Conservation (phyloP, 805 yeast species). For the Ogataea chonburiensis region DNA sequence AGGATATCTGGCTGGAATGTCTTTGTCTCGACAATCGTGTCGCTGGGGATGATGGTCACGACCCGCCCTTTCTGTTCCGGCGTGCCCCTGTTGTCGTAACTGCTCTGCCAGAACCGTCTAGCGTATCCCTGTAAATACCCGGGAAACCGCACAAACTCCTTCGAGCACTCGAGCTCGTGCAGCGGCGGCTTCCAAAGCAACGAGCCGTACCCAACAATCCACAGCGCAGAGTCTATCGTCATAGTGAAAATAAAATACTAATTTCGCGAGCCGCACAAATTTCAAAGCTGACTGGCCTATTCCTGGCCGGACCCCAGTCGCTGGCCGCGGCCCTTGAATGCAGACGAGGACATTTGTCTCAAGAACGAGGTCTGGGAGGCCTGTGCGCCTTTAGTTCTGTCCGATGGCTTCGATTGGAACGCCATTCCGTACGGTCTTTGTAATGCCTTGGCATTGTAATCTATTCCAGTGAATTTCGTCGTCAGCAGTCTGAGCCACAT, state of each 20-base stretch:
- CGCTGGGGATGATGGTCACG: conserved; percentile 69
- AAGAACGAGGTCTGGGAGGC: conserved; percentile 15
- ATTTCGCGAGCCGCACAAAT: conserved; percentile 1
- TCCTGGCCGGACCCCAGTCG: conserved; percentile 33
- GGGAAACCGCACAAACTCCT: conserved; percentile 40
- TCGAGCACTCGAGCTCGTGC: conserved; percentile 44
- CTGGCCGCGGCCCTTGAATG: conserved; percentile 40
- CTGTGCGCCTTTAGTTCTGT: background rate
- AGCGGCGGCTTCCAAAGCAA: conserved; percentile 87
- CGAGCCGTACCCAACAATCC: conserved; percentile 92
- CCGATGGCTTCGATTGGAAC: conserved; percentile 16
- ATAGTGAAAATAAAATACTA: conserved; percentile 3
- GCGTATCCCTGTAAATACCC: conserved; percentile 76
- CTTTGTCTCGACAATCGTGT: conserved; percentile 45
- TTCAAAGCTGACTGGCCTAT: background rate
- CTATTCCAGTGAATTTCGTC: conserved; percentile 32
- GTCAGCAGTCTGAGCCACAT: conserved; percentile 37
- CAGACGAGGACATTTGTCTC: conserved; percentile 19
- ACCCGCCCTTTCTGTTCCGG: conserved; percentile 87
- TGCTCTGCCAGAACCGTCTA: conserved; percentile 88
- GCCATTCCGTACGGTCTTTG: conserved; percentile 27
- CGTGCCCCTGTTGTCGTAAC: conserved; percentile 88
- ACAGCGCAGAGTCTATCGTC: conserved; percentile 35
- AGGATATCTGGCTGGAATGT: conserved; percentile 43
- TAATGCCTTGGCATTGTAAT: conserved; percentile 30